Conservation (phyloP, 2,329 filamentous ascomycete species). For the Mycosphaerella sp. region DNA sequence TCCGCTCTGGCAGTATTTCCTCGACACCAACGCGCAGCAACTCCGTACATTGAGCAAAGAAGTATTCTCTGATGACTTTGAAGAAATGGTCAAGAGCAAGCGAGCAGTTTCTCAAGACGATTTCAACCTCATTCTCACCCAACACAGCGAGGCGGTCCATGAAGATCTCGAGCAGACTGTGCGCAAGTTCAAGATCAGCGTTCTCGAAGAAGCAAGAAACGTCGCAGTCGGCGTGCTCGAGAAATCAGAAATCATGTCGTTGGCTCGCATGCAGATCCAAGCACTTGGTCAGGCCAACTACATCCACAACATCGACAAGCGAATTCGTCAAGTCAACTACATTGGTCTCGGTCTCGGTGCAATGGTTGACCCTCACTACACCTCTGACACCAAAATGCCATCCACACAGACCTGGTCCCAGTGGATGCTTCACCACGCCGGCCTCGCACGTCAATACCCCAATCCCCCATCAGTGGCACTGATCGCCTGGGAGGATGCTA, state of each 20-base stretch:
- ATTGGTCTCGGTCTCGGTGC: constrained; percentile 63
- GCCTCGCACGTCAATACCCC: constrained; percentile 3
- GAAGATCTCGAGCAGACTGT: constrained; percentile 14
- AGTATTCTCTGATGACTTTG: constrained; percentile 13
- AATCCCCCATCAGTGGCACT: constrained; percentile 48
- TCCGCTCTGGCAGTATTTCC: constrained; percentile 27
- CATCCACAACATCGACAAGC: constrained; percentile 24
- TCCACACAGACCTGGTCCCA: background rate
- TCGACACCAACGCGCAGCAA: constrained; percentile 34
- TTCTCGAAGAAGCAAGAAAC: constrained; percentile 5
- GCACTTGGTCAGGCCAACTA: constrained; percentile 29
- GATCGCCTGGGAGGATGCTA: constrained; percentile 64
- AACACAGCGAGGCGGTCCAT: constrained; percentile 10
- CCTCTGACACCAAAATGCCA: constrained; percentile 48
- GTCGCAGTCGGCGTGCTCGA: constrained; percentile 9
- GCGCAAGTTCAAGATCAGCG: constrained; percentile 1
- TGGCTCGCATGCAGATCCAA: constrained; percentile 19
- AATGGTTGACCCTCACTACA: constrained; percentile 52
- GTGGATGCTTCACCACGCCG: background rate
- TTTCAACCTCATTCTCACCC: constrained; percentile 8
- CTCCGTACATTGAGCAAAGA: constrained; percentile 36
- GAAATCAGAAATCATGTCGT: constrained; percentile 7
- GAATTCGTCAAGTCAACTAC: constrained; percentile 57
- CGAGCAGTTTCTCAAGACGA: constrained; percentile 18
- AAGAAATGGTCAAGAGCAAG: constrained; percentile 8